phyloP scores from a whole-genome alignment of 148 eudicot genomes.

The Tetragonia tetragonoides region DNA sequence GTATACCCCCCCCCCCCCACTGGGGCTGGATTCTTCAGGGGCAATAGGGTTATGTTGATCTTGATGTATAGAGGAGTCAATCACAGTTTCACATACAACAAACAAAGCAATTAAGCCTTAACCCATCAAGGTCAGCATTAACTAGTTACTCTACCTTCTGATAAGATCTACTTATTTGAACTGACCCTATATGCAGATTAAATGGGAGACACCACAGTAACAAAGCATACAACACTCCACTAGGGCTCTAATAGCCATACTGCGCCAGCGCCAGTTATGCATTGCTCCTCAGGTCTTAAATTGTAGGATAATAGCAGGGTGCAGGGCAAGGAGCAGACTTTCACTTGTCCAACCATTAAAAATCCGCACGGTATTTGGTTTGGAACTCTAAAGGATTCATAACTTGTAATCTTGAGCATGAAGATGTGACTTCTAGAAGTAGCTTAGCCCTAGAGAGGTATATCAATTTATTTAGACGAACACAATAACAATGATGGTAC shows the following conservation, averaged over 20 bases:
- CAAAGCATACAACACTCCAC: no score
- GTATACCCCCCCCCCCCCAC: no score
- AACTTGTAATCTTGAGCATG: background rate
- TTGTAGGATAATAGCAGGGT: background rate
- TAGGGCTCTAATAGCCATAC: no score
- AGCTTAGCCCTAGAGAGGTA: slow-evolving; percentile 3
- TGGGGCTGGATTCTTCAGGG: no score
- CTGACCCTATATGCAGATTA: background rate
- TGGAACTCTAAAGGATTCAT: background rate
- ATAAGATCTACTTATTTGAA: background rate
- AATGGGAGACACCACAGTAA: background rate
- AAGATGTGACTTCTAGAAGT: background rate
- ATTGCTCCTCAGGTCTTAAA: background rate
- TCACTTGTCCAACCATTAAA: background rate
- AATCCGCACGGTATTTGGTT: background rate
- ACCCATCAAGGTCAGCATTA: background rate
- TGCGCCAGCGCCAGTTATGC: background rate
- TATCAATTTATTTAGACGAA: background rate
- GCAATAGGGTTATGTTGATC: no score
- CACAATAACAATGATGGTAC: background rate
- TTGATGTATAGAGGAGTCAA: background rate
- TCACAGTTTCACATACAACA: no score
- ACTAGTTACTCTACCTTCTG: background rate
- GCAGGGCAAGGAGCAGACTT: background rate
- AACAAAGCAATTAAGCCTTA: background rate